Evolutionary conservation across 495 filamentous ascomycete species (phyloP).

Genomic region (Neohortaea acidophila): DNA sequence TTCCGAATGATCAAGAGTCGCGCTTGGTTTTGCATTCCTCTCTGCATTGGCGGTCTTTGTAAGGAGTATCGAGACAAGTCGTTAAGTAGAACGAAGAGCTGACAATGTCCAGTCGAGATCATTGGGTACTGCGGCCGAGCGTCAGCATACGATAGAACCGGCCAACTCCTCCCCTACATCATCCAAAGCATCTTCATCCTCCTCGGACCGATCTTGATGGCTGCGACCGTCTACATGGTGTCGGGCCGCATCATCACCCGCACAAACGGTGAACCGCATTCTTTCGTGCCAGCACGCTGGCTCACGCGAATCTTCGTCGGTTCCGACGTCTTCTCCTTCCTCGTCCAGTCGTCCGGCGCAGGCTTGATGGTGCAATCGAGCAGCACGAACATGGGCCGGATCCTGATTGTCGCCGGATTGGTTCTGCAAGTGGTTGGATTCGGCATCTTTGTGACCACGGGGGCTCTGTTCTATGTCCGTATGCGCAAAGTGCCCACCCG

Average conservation of each 20-base stretch:
- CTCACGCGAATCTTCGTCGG: slow-evolving; percentile 14
- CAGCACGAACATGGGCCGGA: slow-evolving; percentile 8
- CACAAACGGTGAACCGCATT: slow-evolving; percentile 9
- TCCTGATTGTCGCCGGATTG: slow-evolving; percentile 15
- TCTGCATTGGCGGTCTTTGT: slow-evolving; percentile 40
- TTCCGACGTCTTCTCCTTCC: slow-evolving; percentile 16
- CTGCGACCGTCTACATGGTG: slow-evolving; percentile 18
- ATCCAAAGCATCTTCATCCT: slow-evolving; percentile 21
- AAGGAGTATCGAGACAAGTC: slow-evolving; percentile 16
- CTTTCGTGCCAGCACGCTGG: slow-evolving; percentile 16
- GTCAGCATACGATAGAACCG: slow-evolving; percentile 7
- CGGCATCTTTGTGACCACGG: slow-evolving; percentile 8
- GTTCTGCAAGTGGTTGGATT: slow-evolving; percentile 18
- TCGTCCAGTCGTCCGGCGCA: slow-evolving; percentile 15
- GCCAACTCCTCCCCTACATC: slow-evolving; percentile 22
- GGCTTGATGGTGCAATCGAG: slow-evolving; percentile 11
- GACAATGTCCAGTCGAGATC: slow-evolving; percentile 28
- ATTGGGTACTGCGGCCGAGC: slow-evolving; percentile 33
- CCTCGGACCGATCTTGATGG: slow-evolving; percentile 17
- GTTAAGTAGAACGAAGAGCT: background rate
- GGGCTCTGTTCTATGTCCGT: slow-evolving; percentile 2
- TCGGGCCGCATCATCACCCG: slow-evolving; percentile 13
- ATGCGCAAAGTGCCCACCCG: background rate
- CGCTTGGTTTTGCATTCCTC: slow-evolving; percentile 42
- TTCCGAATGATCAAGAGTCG: slow-evolving; percentile 32